Base-by-base conservation (phyloP, 345 rosid genomes). In the Boechera divaricarpa region DNA sequence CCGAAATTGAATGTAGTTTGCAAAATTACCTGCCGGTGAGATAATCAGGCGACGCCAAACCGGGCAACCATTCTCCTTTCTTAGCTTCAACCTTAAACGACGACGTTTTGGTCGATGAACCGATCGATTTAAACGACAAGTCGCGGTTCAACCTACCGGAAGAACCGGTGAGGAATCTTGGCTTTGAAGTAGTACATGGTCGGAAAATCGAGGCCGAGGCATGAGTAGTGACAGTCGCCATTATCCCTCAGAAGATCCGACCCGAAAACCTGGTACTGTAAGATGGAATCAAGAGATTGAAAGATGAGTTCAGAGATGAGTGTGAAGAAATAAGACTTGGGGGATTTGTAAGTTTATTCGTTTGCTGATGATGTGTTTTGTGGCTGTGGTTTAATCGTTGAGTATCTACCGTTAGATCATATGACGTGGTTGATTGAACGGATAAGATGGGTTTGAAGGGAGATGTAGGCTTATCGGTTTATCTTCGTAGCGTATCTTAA, bases 61-160 rank as follows among this genome's bases (percentile, higher is more conserved):
- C 97, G 1, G 98, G 98, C 78, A 94, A 76, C 98, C 98, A 94
- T 81, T 94, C 93, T n/a, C 98, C 97, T 76, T 91, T 87, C 91
- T 87, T 90, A 83, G 97, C 97, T 70, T 86, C 91, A 58, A 87
- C 90, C 79, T 84, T 91, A 81, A 88, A 80, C 21, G 85, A 74
- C 39, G 61, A 13, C 41, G 82, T 41, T 36, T 69, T 74, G 0
- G 88, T 24, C 3, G 84, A 45, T 32, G 86, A 70, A 0, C 86
- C 52, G 42, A 76, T 33, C 31, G 91, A 74, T 62, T 79, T 88
- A 38, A 90, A 58, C 60, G 85, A 58, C 47, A 89, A 61, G 18
- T 80, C 86, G 28, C 86, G 82, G 80, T 76, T 80, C 51, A 90
- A 66, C 72, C 77, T 87, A 52, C 82, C 72, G 0, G 93, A 80